A percentile compares a stretch with the other conserved stretches of the same genome.
phyloP scores from a whole-genome alignment of 2,329 filamentous ascomycete species.

The Chaetomium strumarium region DNA sequence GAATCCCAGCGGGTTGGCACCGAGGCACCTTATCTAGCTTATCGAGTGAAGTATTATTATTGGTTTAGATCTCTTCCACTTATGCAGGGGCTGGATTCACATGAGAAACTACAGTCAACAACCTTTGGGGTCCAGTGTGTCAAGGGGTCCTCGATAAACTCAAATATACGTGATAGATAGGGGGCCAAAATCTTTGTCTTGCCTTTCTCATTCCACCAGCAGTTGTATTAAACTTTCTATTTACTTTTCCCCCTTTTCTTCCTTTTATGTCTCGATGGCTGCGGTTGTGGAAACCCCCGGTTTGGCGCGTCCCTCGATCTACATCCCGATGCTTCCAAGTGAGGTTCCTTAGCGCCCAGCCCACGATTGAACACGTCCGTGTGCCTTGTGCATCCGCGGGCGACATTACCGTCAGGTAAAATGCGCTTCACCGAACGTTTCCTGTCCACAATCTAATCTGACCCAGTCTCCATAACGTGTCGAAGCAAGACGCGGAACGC shows the following conservation, averaged over 20 bases:
- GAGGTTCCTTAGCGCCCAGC: slow-evolving; percentile 19
- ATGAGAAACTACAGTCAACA: too few species aligned
- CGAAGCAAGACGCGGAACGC: slow-evolving; percentile 30
- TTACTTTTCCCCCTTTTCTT: not conserved
- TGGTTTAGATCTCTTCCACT: not conserved
- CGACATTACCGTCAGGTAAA: slow-evolving; percentile 46
- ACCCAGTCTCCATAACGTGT: slow-evolving; percentile 45
- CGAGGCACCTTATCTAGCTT: not conserved
- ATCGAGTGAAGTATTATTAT: not conserved
- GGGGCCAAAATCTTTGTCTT: not conserved
- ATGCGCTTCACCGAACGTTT: slow-evolving; percentile 1
- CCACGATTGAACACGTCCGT: slow-evolving; percentile 36
- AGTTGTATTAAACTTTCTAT: not conserved
- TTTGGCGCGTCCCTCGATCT: not conserved
- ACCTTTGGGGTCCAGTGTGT: too few species aligned
- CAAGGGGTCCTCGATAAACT: too few species aligned
- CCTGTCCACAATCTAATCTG: not conserved
- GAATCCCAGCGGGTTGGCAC: too few species aligned
- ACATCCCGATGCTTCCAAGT: not conserved
- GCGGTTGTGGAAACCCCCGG: not conserved
- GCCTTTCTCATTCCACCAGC: not conserved
- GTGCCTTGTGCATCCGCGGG: slow-evolving; percentile 47
- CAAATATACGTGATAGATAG: too few species aligned
- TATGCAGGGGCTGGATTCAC: not conserved
- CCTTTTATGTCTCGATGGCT: not conserved